Evolutionary conservation across 1,284 basidiomycete species (phyloP), one percentile per base, ranked within the genome.

Genomic region (Ustilago nuda): DNA sequence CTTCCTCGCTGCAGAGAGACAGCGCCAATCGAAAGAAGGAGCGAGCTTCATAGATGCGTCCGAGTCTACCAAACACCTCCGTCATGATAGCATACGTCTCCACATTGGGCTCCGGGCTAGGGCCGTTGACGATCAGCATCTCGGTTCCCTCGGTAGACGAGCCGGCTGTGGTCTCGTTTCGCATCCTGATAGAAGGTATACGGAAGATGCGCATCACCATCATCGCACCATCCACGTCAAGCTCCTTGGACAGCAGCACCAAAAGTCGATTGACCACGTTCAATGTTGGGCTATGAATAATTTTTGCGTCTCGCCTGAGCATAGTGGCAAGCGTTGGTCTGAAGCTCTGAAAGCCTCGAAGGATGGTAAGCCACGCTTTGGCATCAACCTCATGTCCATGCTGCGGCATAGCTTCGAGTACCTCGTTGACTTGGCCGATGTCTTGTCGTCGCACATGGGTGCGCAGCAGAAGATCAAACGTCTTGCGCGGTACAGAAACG

Each of bases 301-400:
- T 68, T 36, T 66, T 68, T 5, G 68, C 66, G 17, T 71, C 57
- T 12, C 59, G 43, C 39, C 45, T 23, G 8, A 76, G 55, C 64
- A 76, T 67, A 4, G 56, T 37, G 3, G 65, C 61, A 7, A 76
- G 66, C 4, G 45, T 67, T 4, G 68, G 72, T 17, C 72, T 27
- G 48, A 76, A 68, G 17, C 51, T 45, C 41, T 71, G 68, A 32
- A 64, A 67, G 35, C 72, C 72, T 13, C 72, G 67, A 2, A 76
- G 59, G 51, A 76, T 76, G 15, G 68, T 71, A n/a, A 76, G 65
- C 72, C 72, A 76, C 12, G 61, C 68, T 35, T 50, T 51, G 15
- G 72, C 72, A 45, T 70, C 65, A 13, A 76, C 45, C 39, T 57
- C 39, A 52, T 76, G 50, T 19, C 64, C 64, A 46, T 71, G 61